These are phyloP conservation scores for Cetradonia linearis DNA, from an alignment of 495 filamentous ascomycete genomes.

Conservation along the genomic window DNA sequence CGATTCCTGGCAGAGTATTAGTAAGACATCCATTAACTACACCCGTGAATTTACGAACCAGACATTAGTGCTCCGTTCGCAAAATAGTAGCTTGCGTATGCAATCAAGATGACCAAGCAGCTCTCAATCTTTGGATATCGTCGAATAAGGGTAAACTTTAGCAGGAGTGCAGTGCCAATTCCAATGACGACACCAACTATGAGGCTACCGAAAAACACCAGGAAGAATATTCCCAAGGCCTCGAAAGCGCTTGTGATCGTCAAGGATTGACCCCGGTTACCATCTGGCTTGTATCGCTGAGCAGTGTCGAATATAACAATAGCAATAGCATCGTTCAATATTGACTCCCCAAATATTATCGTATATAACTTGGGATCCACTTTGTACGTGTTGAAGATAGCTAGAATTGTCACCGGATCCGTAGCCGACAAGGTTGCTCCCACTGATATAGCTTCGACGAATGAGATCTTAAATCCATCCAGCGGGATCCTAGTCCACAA, in stretches of 20 bases:
- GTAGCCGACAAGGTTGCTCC: conserved; percentile 94
- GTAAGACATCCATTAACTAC: not conserved
- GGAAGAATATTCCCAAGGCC: conserved; percentile 85
- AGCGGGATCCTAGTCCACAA: conserved; percentile 80
- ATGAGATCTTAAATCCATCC: conserved; percentile 73
- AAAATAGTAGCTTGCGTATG: conserved; percentile 95
- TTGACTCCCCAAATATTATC: conserved; percentile 95
- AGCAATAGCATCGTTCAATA: conserved; percentile 94
- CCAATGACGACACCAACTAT: conserved; percentile 79
- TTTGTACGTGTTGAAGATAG: conserved; percentile 98
- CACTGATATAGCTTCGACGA: conserved; percentile 90
- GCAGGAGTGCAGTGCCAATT: conserved; percentile 69
- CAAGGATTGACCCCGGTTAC: conserved; percentile 47
- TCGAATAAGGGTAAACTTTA: conserved; percentile 88
- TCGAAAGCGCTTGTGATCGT: conserved; percentile 72
- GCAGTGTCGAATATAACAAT: conserved; percentile 98
- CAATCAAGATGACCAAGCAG: conserved; percentile 82
- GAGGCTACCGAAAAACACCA: conserved; percentile 91
- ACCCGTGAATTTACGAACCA: conserved; percentile 40
- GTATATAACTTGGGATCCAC: conserved; percentile 98
- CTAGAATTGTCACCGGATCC: conserved; percentile 92
- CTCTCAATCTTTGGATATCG: conserved; percentile 95
- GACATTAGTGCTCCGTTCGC: conserved; percentile 90
- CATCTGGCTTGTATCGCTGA: conserved; percentile 66
- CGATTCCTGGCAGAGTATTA: conserved; percentile 57